Conservation (phyloP, 768 basidiomycete species). For the Kondoa malvinella region DNA sequence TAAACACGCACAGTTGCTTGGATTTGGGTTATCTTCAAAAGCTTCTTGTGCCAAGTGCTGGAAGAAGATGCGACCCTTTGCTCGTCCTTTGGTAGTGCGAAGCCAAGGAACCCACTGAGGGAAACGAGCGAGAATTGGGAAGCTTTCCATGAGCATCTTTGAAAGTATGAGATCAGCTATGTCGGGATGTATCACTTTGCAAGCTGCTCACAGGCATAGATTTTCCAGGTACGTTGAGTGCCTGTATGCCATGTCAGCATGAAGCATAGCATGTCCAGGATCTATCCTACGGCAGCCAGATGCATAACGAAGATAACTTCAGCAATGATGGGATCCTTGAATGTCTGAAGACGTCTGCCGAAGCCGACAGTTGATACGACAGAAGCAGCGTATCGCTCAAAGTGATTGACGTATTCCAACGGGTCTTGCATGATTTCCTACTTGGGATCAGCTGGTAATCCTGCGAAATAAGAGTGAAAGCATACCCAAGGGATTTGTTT, state of each 20-base stretch:
- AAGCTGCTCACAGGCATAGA: too few species aligned
- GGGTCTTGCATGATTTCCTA: conserved; percentile 21
- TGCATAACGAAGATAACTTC: background rate
- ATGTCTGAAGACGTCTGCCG: too few species aligned
- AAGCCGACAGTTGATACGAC: conserved; percentile 20
- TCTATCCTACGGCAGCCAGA: background rate
- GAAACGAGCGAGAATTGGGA: background rate
- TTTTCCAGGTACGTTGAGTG: background rate
- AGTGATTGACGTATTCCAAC: conserved; percentile 11
- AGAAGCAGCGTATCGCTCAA: conserved; percentile 21
- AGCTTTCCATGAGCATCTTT: background rate
- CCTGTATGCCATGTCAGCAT: too few species aligned
- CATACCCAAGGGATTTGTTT: conserved; percentile 13
- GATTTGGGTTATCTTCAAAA: background rate
- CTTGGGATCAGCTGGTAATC: conserved; percentile 1
- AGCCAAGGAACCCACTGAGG: background rate
- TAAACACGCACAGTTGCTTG: background rate
- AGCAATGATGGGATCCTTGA: too few species aligned
- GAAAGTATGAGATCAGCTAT: too few species aligned
- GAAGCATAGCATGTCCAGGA: too few species aligned
- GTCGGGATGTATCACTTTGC: too few species aligned
- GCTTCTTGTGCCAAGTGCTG: conserved; percentile 19
- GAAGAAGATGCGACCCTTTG: background rate
- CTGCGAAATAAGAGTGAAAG: too few species aligned
- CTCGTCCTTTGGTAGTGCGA: background rate